Conservation (phyloP, 1,139 yeast species). For the Nematodospora anomalae region DNA sequence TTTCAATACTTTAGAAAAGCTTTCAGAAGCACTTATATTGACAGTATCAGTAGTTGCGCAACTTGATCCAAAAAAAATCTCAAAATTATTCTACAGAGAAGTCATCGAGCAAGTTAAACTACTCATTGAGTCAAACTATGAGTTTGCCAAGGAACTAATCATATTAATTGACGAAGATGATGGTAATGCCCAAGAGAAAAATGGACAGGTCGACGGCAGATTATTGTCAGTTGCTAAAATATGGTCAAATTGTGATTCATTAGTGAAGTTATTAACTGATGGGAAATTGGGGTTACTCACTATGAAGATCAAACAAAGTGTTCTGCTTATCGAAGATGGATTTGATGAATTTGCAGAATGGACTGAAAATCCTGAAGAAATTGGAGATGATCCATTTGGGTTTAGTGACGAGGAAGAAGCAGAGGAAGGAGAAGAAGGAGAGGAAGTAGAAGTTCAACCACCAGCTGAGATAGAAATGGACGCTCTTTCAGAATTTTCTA, state of each 20-base stretch:
- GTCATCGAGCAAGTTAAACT: slow-evolving; percentile 23
- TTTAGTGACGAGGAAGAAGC: slow-evolving; percentile 36
- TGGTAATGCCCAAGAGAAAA: slow-evolving; percentile 17
- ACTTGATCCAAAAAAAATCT: slow-evolving; percentile 33
- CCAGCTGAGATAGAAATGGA: slow-evolving; percentile 1
- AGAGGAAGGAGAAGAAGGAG: slow-evolving; percentile 24
- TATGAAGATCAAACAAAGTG: slow-evolving; percentile 43
- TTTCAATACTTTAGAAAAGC: slow-evolving; percentile 50
- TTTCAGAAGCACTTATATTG: slow-evolving; percentile 46
- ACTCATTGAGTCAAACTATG: slow-evolving; percentile 11
- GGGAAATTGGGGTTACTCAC: slow-evolving; percentile 56
- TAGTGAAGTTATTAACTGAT: slow-evolving; percentile 37
- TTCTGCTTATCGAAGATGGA: slow-evolving; percentile 58
- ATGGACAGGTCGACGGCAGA: slow-evolving; percentile 34
- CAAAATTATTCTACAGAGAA: slow-evolving; percentile 43
- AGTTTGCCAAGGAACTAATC: slow-evolving; percentile 25
- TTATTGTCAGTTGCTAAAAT: slow-evolving; percentile 61
- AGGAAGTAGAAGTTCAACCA: slow-evolving; percentile 22
- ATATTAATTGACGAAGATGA: slow-evolving; percentile 18
- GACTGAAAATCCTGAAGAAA: slow-evolving; percentile 57
- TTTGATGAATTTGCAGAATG: slow-evolving; percentile 65
- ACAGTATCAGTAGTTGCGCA: slow-evolving; percentile 49
- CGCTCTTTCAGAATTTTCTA: slow-evolving; percentile 37
- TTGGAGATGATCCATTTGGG: slow-evolving; percentile 46
- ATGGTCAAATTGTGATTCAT: slow-evolving; percentile 59